A percentile compares a stretch with the other conserved stretches of the same genome.
Evolutionary conservation across 805 yeast species (phyloP).

Genomic region (Cyberlindnera japonica): DNA sequence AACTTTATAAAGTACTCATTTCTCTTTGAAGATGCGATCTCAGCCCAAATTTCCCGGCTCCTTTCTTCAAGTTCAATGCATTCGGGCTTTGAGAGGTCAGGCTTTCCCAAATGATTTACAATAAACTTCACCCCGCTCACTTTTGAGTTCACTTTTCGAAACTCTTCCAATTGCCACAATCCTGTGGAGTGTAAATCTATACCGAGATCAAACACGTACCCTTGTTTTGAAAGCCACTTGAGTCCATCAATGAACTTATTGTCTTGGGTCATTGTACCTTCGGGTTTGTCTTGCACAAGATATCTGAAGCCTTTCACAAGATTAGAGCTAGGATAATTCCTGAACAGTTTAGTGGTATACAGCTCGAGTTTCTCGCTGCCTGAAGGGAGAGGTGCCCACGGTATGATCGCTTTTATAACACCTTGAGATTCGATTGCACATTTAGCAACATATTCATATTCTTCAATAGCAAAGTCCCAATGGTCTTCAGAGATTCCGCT

Average conservation of each 20-base stretch:
- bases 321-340: conserved; percentile 9
- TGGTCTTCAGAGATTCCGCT: conserved; percentile 11
- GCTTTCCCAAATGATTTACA: conserved; percentile 43
- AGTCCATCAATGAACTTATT: conserved; percentile 31
- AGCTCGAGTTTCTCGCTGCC: conserved; percentile 26
- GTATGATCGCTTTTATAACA: conserved; percentile 32
- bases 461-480: conserved; percentile 18
- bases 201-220: conserved; percentile 40
- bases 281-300: conserved; percentile 41
- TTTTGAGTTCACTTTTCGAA: conserved; percentile 27
- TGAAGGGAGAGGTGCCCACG: conserved; percentile 42
- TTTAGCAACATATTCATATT: conserved; percentile 10
- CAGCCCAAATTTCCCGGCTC: conserved; percentile 27
- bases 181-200: conserved; percentile 39
- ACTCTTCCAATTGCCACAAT: conserved; percentile 38
- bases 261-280: conserved; percentile 32
- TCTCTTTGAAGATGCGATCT: conserved; percentile 14
- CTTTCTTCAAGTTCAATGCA: neutral
- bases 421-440: neutral
- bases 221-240: conserved; percentile 31
- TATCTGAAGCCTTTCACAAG: conserved; percentile 40
- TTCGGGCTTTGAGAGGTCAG: conserved; percentile 27
- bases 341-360: conserved; percentile 19
- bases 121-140: conserved; percentile 32
- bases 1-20: conserved; percentile 34